Base-by-base conservation (phyloP, 768 basidiomycete species). In the Cystofilobasidium bisporidii region DNA sequence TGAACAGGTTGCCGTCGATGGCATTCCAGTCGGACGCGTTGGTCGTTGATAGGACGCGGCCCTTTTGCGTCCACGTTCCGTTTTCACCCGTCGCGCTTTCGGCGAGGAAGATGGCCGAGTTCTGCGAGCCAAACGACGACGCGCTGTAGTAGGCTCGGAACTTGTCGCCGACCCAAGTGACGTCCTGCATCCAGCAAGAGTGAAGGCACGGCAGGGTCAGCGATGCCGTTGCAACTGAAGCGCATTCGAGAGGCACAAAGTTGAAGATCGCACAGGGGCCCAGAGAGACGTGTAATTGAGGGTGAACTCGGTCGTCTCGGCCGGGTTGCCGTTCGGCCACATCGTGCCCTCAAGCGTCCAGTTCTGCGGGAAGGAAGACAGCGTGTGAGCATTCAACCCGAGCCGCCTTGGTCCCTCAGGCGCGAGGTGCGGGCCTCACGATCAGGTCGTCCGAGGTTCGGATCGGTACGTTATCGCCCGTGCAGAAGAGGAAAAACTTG, bases 31-130 rank as follows among this genome's bases (percentile, higher is more conserved):
- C 72, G 20, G 70, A 70, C 2, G 78, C 74, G 0, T 33, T 33
- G 22, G 28, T 33, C 38, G 80, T 81, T 0, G 80, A 79, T 0
- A 80, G 81, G 12, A 83, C 81, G 40, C 83, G 74, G 17, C 82
- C 83, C 61, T 79, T 72, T 71, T 83, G 76, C 2, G 77, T 77
- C 75, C 79, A 84, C 67, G 40, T 69, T 43, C 72, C 74, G 15
- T 64, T 70, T 1, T 53, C 55, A 18, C 82, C 82, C n/a, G 81
- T 82, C 14, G 78, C 76, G 4, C 81, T 82, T 68, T 79, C 82
- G 1, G 83, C 82, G 3, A 83, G 77, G 75, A 83, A 84, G 28
- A 84, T 82, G 3, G 80, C 83, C 20, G 80, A 81, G 12, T 81
- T 81, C 72, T 82, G 80, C 0, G 81, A 82, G 22, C 83, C 83